phyloP scores from a whole-genome alignment of 2,329 filamentous ascomycete genomes.

The Fusarium pseudoanthophilum region DNA sequence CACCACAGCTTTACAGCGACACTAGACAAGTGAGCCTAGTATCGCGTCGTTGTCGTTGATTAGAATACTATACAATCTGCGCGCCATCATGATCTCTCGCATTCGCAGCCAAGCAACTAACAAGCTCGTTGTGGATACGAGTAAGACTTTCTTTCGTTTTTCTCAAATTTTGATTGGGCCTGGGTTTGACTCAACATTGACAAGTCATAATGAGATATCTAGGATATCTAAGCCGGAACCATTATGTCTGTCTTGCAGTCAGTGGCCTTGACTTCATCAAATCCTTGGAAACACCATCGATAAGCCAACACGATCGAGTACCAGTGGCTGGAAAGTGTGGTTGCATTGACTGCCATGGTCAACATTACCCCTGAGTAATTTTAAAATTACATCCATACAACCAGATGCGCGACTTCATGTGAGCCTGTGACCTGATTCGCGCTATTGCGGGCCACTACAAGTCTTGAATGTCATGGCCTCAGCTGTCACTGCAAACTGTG shows the following conservation, averaged over 20 bases:
- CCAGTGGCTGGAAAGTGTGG: slow-evolving; percentile 8
- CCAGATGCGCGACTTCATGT: slow-evolving; percentile 18
- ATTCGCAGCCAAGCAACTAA: background rate
- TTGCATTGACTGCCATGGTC: slow-evolving; percentile 36
- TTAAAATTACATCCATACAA: slow-evolving; percentile 34
- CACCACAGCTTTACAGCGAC: background rate
- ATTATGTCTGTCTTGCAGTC: background rate
- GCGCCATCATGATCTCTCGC: slow-evolving; percentile 6
- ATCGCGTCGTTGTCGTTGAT: slow-evolving; percentile 11
- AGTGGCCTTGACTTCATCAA: slow-evolving; percentile 6
- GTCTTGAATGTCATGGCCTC: slow-evolving; percentile 12
- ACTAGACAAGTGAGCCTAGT: background rate
- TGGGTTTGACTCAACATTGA: background rate
- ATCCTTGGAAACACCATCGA: background rate
- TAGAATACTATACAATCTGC: slow-evolving; percentile 3
- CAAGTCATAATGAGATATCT: background rate
- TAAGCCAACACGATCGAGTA: slow-evolving; percentile 10
- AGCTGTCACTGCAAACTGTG: slow-evolving; percentile 7
- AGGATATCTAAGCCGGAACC: background rate
- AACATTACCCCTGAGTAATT: slow-evolving; percentile 42
- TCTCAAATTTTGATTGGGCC: background rate
- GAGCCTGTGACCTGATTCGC: slow-evolving; percentile 28
- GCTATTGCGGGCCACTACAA: slow-evolving; percentile 23
- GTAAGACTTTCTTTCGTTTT: background rate
- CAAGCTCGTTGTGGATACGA: background rate